Conservation (phyloP, 2,329 filamentous ascomycete species). For the Colletotrichum nymphaeae region DNA sequence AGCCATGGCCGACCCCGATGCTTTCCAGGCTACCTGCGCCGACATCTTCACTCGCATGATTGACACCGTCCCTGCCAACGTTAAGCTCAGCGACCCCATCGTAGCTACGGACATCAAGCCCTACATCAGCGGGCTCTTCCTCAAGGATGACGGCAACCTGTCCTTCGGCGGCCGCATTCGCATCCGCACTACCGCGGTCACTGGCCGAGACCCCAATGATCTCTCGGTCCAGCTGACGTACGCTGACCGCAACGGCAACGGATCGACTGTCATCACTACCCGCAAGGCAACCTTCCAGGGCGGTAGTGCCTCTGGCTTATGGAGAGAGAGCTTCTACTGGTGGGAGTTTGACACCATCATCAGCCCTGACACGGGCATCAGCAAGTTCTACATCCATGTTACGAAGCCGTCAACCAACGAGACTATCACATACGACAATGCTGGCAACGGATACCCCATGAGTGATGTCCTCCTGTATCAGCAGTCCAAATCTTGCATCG, state of each 20-base stretch:
- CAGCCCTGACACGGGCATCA: conserved; percentile 38
- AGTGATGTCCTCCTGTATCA: conserved; percentile 37
- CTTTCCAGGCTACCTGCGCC: conserved; percentile 44
- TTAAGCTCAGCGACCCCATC: conserved; percentile 44
- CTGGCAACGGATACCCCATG: conserved; percentile 37
- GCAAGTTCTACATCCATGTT: conserved; percentile 39
- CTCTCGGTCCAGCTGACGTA: conserved; percentile 39
- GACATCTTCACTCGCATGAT: conserved; percentile 49
- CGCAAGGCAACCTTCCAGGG: conserved; percentile 35
- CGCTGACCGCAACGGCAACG: conserved; percentile 37
- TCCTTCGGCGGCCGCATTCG: conserved; percentile 39
- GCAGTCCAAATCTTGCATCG: conserved; percentile 35
- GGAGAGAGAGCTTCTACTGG: conserved; percentile 36
- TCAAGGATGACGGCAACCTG: conserved; percentile 41
- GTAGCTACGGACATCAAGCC: conserved; percentile 46
- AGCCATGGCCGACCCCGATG: conserved; percentile 48
- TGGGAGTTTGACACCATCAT: conserved; percentile 38
- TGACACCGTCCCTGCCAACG: conserved; percentile 45
- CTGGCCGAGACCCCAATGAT: conserved; percentile 38
- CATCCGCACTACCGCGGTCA: conserved; percentile 33
- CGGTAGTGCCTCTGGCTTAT: conserved; percentile 36
- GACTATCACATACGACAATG: conserved; percentile 36
- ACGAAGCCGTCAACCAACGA: conserved; percentile 36
- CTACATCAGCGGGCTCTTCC: conserved; percentile 41
- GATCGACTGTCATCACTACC: conserved; percentile 11